Evolutionary conservation across 495 filamentous ascomycete genomes (phyloP).

Genomic region (Parmelia sp.): DNA sequence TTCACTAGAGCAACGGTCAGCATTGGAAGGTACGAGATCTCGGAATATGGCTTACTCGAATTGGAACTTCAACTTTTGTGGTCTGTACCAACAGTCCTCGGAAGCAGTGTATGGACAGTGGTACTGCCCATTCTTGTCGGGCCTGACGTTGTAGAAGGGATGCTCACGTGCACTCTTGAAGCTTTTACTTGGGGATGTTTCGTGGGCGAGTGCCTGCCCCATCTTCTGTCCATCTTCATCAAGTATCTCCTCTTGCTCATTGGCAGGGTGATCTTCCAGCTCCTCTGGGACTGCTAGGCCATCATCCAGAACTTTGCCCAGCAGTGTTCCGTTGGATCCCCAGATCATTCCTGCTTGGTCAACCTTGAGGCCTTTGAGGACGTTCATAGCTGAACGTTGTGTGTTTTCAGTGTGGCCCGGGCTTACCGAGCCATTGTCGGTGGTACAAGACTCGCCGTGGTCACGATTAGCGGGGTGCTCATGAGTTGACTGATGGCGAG

Average conservation of each 20-base stretch:
- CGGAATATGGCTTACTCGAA: neutral
- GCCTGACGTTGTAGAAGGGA: neutral
- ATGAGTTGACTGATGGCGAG: neutral
- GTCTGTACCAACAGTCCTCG: neutral
- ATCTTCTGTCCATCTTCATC: neutral
- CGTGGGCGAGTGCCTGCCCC: neutral
- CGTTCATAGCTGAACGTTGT: neutral
- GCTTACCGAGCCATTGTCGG: neutral
- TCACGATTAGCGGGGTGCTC: neutral
- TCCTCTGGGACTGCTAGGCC: neutral
- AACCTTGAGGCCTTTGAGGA: neutral
- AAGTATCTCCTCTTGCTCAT: neutral
- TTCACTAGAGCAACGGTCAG: neutral
- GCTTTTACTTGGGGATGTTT: neutral
- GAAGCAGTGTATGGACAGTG: neutral
- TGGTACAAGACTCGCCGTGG: neutral
- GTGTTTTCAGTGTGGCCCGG: neutral
- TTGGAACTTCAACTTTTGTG: neutral
- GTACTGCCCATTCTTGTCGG: neutral
- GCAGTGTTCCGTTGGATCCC: neutral
- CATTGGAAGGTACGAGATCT: neutral
- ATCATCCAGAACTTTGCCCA: slow-evolving; percentile 1
- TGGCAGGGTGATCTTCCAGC: neutral
- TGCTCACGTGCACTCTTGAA: neutral
- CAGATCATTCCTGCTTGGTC: slow-evolving; percentile 4